Evolutionary conservation across 2,329 filamentous ascomycete genomes (phyloP).

Genomic region (Penicillium expansum): DNA sequence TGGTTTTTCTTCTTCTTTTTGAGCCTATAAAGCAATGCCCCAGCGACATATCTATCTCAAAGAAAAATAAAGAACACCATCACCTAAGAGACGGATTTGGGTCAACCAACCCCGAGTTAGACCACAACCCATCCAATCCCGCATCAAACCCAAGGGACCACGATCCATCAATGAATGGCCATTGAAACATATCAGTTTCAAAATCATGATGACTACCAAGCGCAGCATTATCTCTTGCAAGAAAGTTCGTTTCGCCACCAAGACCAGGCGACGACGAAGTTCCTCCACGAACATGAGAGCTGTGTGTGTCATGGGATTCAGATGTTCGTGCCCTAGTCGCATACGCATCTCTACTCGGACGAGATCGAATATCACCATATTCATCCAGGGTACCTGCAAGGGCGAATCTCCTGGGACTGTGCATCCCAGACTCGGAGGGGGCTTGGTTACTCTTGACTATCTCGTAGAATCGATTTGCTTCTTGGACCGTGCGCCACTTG

Average conservation of each 20-base stretch:
- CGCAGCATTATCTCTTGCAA: constrained; percentile 5
- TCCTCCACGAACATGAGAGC: constrained; percentile 2
- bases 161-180: constrained; percentile 38
- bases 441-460: constrained; percentile 29
- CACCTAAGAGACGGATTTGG: constrained; percentile 10
- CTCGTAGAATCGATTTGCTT: constrained; percentile 38
- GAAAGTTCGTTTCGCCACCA: constrained; percentile 3
- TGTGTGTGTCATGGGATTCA: constrained; percentile 10
- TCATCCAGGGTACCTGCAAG: constrained; percentile 37
- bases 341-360: constrained; percentile 23
- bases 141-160: constrained; percentile 38
- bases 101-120: constrained; percentile 20
- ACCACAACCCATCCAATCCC: constrained; percentile 34
- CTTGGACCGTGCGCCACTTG: constrained; percentile 38
- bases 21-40: too few relatives aligned
- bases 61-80: background rate
- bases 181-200: constrained; percentile 38
- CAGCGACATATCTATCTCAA: background rate
- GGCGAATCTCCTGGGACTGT: constrained; percentile 30
- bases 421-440: constrained; percentile 20
- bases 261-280: constrained; percentile 8
- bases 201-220: constrained; percentile 25
- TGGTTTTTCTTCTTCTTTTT: too few relatives aligned
- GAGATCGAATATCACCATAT: constrained; percentile 37
- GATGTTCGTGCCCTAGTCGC: constrained; percentile 12